Evolutionary conservation across 2,329 filamentous ascomycete species (phyloP).

Genomic region (Aspergillus quadrilineatus): DNA sequence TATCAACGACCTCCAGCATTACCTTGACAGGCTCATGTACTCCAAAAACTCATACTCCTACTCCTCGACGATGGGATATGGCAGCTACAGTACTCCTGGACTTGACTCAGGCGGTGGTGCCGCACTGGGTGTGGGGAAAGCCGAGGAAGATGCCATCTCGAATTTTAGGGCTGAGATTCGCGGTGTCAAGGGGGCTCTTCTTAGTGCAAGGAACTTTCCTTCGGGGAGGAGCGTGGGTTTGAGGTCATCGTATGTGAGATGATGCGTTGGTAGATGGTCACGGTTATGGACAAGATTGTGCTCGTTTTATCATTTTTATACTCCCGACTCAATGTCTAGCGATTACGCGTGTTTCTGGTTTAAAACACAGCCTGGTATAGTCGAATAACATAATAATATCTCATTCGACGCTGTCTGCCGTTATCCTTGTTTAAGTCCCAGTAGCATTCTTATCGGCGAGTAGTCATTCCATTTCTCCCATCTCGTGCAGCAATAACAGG

Average conservation of each 20-base stretch:
- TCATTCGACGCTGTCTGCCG: neutral
- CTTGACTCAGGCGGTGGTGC: slow-evolving; percentile 23
- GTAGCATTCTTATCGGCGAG: too few relatives aligned
- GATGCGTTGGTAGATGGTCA: neutral
- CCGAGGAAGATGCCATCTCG: slow-evolving; percentile 58
- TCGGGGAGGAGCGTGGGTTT: slow-evolving; percentile 28
- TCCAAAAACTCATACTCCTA: slow-evolving; percentile 22
- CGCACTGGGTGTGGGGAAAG: slow-evolving; percentile 35
- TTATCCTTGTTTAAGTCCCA: neutral
- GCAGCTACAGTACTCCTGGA: slow-evolving; percentile 34
- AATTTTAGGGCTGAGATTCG: slow-evolving; percentile 60
- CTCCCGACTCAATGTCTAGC: neutral
- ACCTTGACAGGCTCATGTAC: slow-evolving; percentile 52
- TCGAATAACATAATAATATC: neutral
- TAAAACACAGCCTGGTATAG: neutral
- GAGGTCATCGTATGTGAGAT: slow-evolving; percentile 8
- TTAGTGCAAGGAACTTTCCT: slow-evolving; percentile 63
- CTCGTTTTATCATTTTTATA: neutral
- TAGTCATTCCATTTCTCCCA: too few relatives aligned
- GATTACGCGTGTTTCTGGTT: neutral
- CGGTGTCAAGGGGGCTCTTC: slow-evolving; percentile 61
- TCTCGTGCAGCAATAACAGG: too few relatives aligned
- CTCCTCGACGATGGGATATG: slow-evolving; percentile 31
- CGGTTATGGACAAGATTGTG: neutral
- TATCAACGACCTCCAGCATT: slow-evolving; percentile 50